Conservation (phyloP, 2,329 filamentous ascomycete species). For the Aspergillus sp. region DNA sequence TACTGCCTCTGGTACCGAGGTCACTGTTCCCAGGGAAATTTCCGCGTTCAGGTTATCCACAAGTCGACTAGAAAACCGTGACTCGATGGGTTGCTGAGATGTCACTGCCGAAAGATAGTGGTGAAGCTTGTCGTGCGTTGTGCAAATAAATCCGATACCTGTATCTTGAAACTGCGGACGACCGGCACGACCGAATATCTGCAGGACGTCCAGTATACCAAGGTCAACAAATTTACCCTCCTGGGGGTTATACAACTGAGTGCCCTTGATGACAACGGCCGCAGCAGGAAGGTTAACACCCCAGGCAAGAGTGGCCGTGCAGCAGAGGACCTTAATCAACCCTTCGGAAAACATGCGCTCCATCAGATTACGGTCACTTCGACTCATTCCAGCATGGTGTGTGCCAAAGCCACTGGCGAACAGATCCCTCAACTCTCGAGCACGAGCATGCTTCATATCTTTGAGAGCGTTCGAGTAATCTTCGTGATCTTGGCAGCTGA, state of each 20-base stretch:
- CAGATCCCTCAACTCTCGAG: conserved; percentile 82
- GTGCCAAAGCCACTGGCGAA: conserved; percentile 89
- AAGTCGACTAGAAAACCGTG: conserved; percentile 87
- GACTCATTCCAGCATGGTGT: conserved; percentile 95
- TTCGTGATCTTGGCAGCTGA: conserved; percentile 77
- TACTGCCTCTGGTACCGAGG: conserved; percentile 87
- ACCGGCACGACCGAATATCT: conserved; percentile 97
- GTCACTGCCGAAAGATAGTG: conserved; percentile 94
- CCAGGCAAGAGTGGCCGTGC: conserved; percentile 96
- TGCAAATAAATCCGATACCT: conserved; percentile 97
- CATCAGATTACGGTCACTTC: conserved; percentile 92
- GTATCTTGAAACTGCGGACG: conserved; percentile 96
- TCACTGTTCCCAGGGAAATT: conserved; percentile 89
- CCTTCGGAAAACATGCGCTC: conserved; percentile 88
- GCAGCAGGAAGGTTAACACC: conserved; percentile 97
- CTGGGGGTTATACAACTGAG: conserved; percentile 92
- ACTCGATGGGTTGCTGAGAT: conserved; percentile 94
- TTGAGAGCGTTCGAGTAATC: conserved; percentile 75
- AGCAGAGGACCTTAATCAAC: conserved; percentile 95
- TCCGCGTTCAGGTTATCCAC: conserved; percentile 98
- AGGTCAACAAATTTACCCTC: conserved; percentile 96
- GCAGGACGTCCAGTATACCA: conserved; percentile 92
- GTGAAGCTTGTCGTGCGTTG: conserved; percentile 85
- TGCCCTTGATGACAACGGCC: conserved; percentile 96
- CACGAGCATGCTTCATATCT: conserved; percentile 83